Evolutionary conservation across 2,329 filamentous ascomycete genomes (phyloP).

Genomic region (Xylariomycetidae sp.): DNA sequence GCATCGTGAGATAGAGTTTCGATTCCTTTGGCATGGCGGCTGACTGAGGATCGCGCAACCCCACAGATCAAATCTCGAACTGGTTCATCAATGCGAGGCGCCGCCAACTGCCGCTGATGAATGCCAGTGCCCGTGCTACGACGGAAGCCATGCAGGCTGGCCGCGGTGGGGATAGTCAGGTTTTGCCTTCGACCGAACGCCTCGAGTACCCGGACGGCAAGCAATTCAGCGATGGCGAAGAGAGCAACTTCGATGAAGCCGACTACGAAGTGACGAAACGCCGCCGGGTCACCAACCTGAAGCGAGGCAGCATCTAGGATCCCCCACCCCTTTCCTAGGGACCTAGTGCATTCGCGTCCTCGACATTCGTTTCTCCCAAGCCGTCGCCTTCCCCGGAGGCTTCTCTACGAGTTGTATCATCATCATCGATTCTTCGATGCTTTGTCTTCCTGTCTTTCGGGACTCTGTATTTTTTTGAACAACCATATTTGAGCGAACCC

Average conservation of each 20-base stretch:
- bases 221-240: slow-evolving; percentile 44
- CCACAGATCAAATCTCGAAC: slow-evolving; percentile 65
- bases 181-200: slow-evolving; percentile 34
- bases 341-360: too few relatives aligned
- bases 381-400: too few relatives aligned
- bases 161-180: slow-evolving; percentile 30
- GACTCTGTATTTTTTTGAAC: too few relatives aligned
- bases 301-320: slow-evolving; percentile 46
- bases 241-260: slow-evolving; percentile 38
- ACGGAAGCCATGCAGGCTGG: slow-evolving; percentile 39
- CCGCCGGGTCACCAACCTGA: slow-evolving; percentile 31
- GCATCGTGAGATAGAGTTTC: neutral
- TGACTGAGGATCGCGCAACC: too few relatives aligned
- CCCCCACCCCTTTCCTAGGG: too few relatives aligned
- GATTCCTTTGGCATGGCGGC: neutral
- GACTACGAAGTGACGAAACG: slow-evolving; percentile 32
- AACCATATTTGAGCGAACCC: too few relatives aligned
- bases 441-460: too few relatives aligned
- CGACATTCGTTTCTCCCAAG: too few relatives aligned
- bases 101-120: slow-evolving; percentile 58
- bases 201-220: slow-evolving; percentile 32
- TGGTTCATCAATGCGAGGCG: slow-evolving; percentile 78
- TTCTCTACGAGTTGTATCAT: too few relatives aligned
- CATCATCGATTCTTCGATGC: too few relatives aligned
- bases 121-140: slow-evolving; percentile 51